These are phyloP conservation scores for Cystobasidiopsis lactophilus DNA, from an alignment of 768 basidiomycete genomes.

Conservation along the genomic window DNA sequence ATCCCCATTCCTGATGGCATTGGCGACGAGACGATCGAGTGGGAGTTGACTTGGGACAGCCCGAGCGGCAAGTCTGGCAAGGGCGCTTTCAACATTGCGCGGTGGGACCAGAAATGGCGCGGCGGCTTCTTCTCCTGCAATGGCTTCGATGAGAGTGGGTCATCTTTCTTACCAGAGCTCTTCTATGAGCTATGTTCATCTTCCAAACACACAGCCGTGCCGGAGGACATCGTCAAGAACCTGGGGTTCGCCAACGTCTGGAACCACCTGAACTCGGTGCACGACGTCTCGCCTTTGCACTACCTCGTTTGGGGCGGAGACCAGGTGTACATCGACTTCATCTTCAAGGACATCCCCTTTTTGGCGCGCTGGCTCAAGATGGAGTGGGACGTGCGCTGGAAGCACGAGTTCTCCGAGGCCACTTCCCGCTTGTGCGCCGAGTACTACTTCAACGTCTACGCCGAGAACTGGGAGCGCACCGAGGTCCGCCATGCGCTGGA, in stretches of 20 bases:
- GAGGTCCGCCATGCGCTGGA: conserved; percentile 7
- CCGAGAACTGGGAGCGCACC: conserved; percentile 11
- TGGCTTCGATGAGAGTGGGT: conserved; percentile 10
- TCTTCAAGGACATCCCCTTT: conserved; percentile 13
- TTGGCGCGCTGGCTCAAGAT: conserved; percentile 7
- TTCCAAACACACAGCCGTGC: too few relatives aligned
- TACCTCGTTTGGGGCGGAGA: conserved; percentile 10
- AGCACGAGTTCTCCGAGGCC: conserved; percentile 13
- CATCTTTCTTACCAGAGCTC: neutral
- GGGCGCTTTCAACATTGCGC: conserved; percentile 6
- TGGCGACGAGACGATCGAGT: conserved; percentile 7
- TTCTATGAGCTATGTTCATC: too few relatives aligned
- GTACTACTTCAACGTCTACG: conserved; percentile 13
- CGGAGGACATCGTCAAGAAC: conserved; percentile 4
- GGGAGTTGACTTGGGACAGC: conserved; percentile 3
- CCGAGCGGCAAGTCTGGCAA: neutral
- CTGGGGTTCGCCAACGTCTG: conserved; percentile 13
- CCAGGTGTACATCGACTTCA: conserved; percentile 9
- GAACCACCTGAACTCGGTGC: conserved; percentile 10
- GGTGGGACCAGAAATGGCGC: conserved; percentile 9
- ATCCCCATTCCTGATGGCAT: conserved; percentile 7
- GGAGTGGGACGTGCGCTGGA: neutral
- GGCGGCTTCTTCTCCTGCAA: conserved; percentile 8
- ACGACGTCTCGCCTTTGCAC: conserved; percentile 6
- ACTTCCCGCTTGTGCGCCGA: neutral